Base-by-base conservation (phyloP, 306 rosid species). In the Neltuma alba region DNA sequence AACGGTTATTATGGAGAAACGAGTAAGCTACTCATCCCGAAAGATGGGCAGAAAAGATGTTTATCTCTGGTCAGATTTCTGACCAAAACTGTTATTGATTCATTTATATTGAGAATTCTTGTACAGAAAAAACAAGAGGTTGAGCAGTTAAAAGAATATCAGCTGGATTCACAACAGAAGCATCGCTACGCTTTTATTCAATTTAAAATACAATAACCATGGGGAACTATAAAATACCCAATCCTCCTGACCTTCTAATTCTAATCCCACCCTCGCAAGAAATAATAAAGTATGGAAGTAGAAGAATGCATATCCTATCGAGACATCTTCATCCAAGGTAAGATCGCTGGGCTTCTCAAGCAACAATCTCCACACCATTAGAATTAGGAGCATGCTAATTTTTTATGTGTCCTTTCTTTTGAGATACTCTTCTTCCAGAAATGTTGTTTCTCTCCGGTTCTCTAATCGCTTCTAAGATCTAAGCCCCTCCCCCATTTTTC, bases 401-500 rank as follows among this genome's bases (percentile, higher is more conserved):
- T 52, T 38, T 76, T 62, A 44, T 85, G 84, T 41, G 52, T 47
- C 40, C 69, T 70, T 66, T 79, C 77, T 76, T 23, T 1, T 38
- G 75, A 70, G 48, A 86, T 42, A 62, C 84, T n/a, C 42, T 74
- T 6, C 75, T 75, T 47, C 30, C 64, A 57, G 70, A 67, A 83
- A 36, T 79, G 75, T 68, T 42, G 18, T 75, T 72, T 21, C 3
- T 45, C 80, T 36, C 82, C 62, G 38, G 74, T 70, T 83, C 76
- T 79, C 83, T 70, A 60, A 60, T 9, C 79, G 66, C 79, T 84
- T 75, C 60, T 79, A 86, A 80, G 94, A 91, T 86, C 95, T 87
- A 88, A 89, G 50, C 5, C 92, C 94, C 85, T 90, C 96, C 30
- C 92, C 87, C 97, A 94, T 94, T 72, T 82, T 81, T 76, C 40